Conservation (phyloP, 2,329 filamentous ascomycete genomes). For the Gaeumannomyces sp. region DNA sequence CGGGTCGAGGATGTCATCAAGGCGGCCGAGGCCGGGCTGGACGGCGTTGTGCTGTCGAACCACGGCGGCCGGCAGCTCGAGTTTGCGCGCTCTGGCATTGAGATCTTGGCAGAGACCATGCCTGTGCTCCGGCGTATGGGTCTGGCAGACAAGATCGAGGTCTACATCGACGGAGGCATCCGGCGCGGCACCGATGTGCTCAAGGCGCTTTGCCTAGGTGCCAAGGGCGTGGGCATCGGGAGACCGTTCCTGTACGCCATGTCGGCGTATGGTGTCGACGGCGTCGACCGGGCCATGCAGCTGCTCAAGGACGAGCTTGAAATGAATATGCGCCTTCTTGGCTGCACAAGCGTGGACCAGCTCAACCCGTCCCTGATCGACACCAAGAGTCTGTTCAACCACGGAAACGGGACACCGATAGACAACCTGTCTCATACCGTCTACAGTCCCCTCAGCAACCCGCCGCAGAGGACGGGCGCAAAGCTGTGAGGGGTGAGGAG, state of each 20-base stretch:
- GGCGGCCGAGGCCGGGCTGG: slow-evolving; percentile 74
- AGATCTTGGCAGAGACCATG: slow-evolving; percentile 90
- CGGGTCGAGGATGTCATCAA: slow-evolving; percentile 89
- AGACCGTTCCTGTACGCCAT: slow-evolving; percentile 95
- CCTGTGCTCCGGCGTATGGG: slow-evolving; percentile 71
- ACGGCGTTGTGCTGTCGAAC: slow-evolving; percentile 91
- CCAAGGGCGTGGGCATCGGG: slow-evolving; percentile 87
- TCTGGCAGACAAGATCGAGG: slow-evolving; percentile 70
- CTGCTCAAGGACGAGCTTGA: slow-evolving; percentile 93
- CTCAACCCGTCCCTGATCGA: slow-evolving; percentile 79
- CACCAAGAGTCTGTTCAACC: slow-evolving; percentile 57
- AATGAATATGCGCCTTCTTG: slow-evolving; percentile 97
- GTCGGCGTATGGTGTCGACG: slow-evolving; percentile 80
- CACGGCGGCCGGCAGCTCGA: slow-evolving; percentile 94
- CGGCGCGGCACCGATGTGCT: slow-evolving; percentile 89
- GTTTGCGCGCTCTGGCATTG: slow-evolving; percentile 80
- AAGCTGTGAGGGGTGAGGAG: slow-evolving; percentile 37
- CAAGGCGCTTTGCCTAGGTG: slow-evolving; percentile 89
- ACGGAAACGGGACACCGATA: slow-evolving; percentile 41
- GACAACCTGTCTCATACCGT: slow-evolving; percentile 43
- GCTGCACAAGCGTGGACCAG: slow-evolving; percentile 66
- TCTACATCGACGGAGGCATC: slow-evolving; percentile 88
- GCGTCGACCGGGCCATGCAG: slow-evolving; percentile 89
- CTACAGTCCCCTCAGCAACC: slow-evolving; percentile 49
- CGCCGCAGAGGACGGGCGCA: slow-evolving; percentile 42